A percentile compares a stretch with the other conserved stretches of the same genome.
Conservation (phyloP, 169 alveolate species). For the Toxoplasma gondii region DNA sequence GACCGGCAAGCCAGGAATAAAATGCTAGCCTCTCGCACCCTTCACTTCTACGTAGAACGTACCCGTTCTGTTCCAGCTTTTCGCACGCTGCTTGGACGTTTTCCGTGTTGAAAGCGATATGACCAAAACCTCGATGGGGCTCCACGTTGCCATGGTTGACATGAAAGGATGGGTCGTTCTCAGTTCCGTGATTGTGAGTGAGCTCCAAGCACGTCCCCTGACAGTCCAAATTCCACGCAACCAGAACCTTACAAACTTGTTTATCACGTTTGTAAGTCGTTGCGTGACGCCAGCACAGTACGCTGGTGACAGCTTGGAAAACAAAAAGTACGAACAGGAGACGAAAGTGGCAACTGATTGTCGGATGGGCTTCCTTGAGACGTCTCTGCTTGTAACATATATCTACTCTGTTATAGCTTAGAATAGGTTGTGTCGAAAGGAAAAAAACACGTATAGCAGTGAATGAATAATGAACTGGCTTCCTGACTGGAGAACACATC, state of each 20-base stretch:
- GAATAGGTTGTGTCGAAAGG: too few relatives aligned
- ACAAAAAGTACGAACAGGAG: too few relatives aligned
- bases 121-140: slow-evolving; percentile 83
- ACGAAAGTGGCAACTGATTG: too few relatives aligned
- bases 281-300: too few relatives aligned
- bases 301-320: too few relatives aligned
- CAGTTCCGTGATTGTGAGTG: slow-evolving; percentile 78
- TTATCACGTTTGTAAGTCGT: too few relatives aligned
- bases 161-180: slow-evolving; percentile 67
- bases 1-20: background rate
- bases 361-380: too few relatives aligned
- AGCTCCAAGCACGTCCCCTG: slow-evolving; percentile 76
- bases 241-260: background rate
- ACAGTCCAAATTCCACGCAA: background rate
- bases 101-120: slow-evolving; percentile 78
- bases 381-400: too few relatives aligned
- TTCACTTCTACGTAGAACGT: background rate
- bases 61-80: slow-evolving; percentile 60
- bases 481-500: too few relatives aligned
- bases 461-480: too few relatives aligned
- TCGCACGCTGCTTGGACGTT: slow-evolving; percentile 68
- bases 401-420: too few relatives aligned
- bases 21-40: background rate
- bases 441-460: too few relatives aligned
- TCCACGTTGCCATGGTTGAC: slow-evolving; percentile 80